Evolutionary conservation across 139 green algal species (phyloP).

Genomic region (Pleodorina starrii): DNA sequence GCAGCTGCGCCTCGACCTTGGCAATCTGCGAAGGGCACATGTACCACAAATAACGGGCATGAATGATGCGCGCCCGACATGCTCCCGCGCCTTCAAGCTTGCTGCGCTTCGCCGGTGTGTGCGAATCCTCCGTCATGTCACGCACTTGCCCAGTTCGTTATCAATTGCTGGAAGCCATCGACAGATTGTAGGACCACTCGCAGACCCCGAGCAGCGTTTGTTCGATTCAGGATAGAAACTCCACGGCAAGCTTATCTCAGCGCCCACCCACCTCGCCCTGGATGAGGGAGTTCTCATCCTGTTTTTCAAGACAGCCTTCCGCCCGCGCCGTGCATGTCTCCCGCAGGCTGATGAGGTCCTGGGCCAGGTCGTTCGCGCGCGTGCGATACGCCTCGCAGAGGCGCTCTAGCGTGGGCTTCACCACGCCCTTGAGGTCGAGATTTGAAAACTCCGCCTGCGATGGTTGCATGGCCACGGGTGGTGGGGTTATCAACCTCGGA

Average conservation of each 20-base stretch:
- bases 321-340: slow-evolving; percentile 66
- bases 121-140: too few relatives aligned
- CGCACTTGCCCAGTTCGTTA: too few relatives aligned
- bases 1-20: slow-evolving; percentile 68
- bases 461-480: background rate
- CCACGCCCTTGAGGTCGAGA: slow-evolving; percentile 86
- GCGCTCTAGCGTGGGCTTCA: slow-evolving; percentile 77
- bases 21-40: slow-evolving; percentile 59
- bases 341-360: slow-evolving; percentile 78
- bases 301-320: slow-evolving; percentile 71
- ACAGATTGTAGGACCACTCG: too few relatives aligned
- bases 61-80: too few relatives aligned
- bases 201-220: too few relatives aligned
- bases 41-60: too few relatives aligned
- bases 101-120: too few relatives aligned
- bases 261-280: slow-evolving; percentile 59
- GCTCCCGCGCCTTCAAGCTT: too few relatives aligned
- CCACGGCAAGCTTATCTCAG: too few relatives aligned
- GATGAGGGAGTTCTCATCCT: slow-evolving; percentile 76
- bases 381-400: slow-evolving; percentile 76
- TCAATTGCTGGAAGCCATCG: too few relatives aligned
- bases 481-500: too few relatives aligned
- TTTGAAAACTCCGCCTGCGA: slow-evolving; percentile 72
- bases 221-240: too few relatives aligned
- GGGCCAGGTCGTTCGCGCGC: slow-evolving; percentile 68